Evolutionary conservation across 2,329 filamentous ascomycete species (phyloP).

Genomic region (Hypoxylon sp.): DNA sequence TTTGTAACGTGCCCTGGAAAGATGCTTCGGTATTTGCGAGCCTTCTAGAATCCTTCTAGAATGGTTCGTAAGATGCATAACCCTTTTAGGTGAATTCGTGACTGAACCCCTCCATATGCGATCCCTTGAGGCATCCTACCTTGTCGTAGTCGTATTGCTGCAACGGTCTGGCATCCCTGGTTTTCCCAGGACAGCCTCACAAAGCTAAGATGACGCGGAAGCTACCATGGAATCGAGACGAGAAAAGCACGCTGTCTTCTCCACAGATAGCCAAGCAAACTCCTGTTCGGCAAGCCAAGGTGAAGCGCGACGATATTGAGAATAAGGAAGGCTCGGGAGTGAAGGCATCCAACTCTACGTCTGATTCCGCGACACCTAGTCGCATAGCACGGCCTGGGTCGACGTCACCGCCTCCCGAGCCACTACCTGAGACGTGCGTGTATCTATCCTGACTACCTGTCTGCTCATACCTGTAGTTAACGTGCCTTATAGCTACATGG

Average conservation of each 20-base stretch:
- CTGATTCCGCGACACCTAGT: conserved; percentile 7
- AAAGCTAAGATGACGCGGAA: conserved; percentile 56
- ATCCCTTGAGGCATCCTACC: background rate
- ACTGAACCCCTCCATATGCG: background rate
- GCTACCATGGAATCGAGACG: conserved; percentile 58
- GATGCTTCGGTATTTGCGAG: background rate
- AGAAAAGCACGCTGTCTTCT: conserved; percentile 3
- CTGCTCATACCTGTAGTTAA: conserved; percentile 16
- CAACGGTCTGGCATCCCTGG: background rate
- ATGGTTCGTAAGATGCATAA: background rate
- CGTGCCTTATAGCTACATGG: conserved; percentile 63
- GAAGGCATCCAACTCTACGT: conserved; percentile 17
- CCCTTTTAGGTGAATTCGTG: background rate
- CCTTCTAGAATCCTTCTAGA: background rate
- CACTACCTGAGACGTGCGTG: conserved; percentile 55
- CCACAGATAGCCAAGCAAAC: conserved; percentile 24
- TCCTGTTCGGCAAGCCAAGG: conserved; percentile 25
- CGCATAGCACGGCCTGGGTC: conserved; percentile 52
- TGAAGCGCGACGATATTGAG: conserved; percentile 12
- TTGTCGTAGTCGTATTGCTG: background rate
- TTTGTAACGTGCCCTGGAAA: too few species aligned
- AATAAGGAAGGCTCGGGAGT: conserved; percentile 4
- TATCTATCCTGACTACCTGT: conserved; percentile 12
- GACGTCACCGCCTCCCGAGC: conserved; percentile 60
- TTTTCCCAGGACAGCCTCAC: background rate